Conservation (phyloP, 2,329 filamentous ascomycete genomes). For the Colletotrichum tamarilloi region DNA sequence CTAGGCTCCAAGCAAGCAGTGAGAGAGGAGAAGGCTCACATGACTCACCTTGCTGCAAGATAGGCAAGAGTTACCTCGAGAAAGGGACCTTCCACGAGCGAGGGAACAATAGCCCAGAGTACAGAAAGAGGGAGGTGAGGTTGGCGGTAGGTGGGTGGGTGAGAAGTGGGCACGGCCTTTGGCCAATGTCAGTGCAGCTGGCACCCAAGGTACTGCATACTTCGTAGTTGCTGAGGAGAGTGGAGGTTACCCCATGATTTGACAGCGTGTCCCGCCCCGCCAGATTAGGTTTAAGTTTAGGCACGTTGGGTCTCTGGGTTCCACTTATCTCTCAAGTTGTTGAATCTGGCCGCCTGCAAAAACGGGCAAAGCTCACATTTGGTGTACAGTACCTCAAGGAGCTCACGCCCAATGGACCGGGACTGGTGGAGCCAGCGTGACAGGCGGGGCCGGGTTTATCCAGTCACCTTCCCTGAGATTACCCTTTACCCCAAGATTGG, state of each 20-base stretch:
- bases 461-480: background rate
- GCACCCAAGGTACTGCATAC: too few species aligned
- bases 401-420: background rate
- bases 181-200: background rate
- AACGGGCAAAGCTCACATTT: background rate
- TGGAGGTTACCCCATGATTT: constrained; percentile 18
- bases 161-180: background rate
- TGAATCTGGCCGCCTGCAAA: background rate
- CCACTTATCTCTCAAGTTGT: background rate
- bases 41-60: background rate
- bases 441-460: background rate
- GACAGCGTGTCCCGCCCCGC: constrained; percentile 17
- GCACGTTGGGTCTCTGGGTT: constrained; percentile 11
- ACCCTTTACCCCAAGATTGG: background rate
- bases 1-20: background rate
- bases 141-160: background rate
- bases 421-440: background rate
- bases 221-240: background rate
- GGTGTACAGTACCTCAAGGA: too few species aligned
- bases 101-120: background rate
- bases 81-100: background rate
- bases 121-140: background rate
- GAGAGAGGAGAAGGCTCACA: background rate
- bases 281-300: constrained; percentile 36
- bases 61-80: background rate